Evolutionary conservation across 2,329 filamentous ascomycete genomes (phyloP), one percentile per base, ranked within the genome.

Genomic region (Exophiala sp.): DNA sequence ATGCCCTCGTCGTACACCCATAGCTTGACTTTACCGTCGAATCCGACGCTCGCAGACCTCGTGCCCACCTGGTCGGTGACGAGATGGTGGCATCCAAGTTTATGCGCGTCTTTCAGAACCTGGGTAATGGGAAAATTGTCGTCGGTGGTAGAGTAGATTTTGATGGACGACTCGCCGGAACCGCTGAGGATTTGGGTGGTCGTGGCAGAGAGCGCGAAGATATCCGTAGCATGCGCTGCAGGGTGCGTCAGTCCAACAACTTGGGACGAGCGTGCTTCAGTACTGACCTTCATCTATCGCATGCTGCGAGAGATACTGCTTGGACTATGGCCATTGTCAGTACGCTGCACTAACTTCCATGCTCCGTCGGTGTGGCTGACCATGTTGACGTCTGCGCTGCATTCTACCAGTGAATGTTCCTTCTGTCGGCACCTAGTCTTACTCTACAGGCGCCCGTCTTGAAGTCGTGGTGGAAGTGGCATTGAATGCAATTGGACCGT

Each of bases 251-350:
- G 59, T 30, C 24, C 23, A n/a, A 16, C 21, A 64, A 62, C 59
- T 49, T 52, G 46, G 37, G 66, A 14, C 9, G 40, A 62, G 63
- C 30, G 4, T 22, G 7, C 21, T 11, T 11, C 5, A 7, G 16
- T 1, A 65, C 74, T 67, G 67, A 88, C 88, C 89, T 74, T 89
- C 80, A 66, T 95, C 86, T 67, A 95, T 81, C 37, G 89, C 91
- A 69, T 95, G 88, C 60, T 86, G 85, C 63, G 91, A 94, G 56
- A 98, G 80, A 68, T 96, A 98, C 83, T 97, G 93, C 74, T 97
- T 97, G 48, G 93, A 98, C 93, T 96, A 51, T 41, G 19, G 39
- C 13, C 27, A 10, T 42, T 24, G 49, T 52, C 23, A 52, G 46
- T 10, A 41, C 14, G 16, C 62, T 47, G 46, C 57, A 47, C 55